A percentile compares a stretch with the other conserved stretches of the same genome.
These are phyloP conservation scores for Artemisia annua DNA, from an alignment of 129 eudicot species.

Conservation along the genomic window DNA sequence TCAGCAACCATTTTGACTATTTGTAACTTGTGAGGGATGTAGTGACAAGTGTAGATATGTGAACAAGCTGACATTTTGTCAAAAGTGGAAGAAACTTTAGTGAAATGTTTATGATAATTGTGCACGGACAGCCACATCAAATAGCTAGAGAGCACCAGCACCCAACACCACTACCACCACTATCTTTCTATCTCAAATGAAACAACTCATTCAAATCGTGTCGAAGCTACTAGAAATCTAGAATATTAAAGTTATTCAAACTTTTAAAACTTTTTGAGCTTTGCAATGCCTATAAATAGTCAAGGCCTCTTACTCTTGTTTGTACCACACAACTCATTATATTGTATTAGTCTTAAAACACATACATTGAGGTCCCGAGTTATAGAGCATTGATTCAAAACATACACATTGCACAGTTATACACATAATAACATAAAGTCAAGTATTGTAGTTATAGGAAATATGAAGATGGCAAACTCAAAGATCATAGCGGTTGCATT, in stretches of 20 bases:
- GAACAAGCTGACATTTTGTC: no score
- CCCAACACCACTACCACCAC: background rate
- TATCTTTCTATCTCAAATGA: background rate
- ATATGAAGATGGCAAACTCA: slow-evolving; percentile 39
- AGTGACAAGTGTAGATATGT: no score
- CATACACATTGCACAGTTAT: slow-evolving; percentile 4
- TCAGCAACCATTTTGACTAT: no score
- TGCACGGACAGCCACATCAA: no score
- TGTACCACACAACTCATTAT: background rate
- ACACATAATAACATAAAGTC: background rate
- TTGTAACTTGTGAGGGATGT: no score
- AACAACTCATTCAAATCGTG: background rate
- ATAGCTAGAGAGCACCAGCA: no score
- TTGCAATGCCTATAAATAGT: background rate
- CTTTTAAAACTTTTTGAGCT: background rate
- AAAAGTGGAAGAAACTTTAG: no score
- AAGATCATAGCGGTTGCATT: slow-evolving; percentile 53
- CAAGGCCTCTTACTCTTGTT: background rate
- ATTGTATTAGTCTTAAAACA: background rate
- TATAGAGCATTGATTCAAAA: background rate
- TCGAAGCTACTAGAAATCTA: background rate
- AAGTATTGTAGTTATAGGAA: slow-evolving; percentile 16
- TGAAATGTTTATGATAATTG: no score
- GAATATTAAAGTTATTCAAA: background rate
- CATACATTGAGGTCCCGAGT: background rate